phyloP scores from a whole-genome alignment of 306 rosid genomes.

The Quillaja saponaria region DNA sequence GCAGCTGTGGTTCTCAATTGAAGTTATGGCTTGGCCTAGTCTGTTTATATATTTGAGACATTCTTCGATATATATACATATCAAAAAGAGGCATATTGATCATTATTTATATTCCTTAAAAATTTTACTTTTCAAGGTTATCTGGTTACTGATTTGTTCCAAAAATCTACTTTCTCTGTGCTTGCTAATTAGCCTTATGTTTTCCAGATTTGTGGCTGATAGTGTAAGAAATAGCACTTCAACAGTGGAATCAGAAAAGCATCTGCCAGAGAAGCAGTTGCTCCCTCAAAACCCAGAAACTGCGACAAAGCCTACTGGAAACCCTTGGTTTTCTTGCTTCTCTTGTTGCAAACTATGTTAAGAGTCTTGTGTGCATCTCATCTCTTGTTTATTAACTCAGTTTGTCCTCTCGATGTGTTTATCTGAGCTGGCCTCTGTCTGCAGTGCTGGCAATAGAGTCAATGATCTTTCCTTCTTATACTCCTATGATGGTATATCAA shows the following conservation, averaged over 20 bases:
- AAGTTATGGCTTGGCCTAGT: neutral
- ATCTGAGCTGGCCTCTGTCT: too few relatives aligned
- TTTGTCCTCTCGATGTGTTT: neutral
- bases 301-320: conserved; percentile 20
- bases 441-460: neutral
- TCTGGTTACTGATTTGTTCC: neutral
- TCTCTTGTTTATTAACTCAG: neutral
- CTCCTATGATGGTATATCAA: neutral
- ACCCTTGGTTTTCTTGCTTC: conserved; percentile 33
- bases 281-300: neutral
- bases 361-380: conserved; percentile 21
- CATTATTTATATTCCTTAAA: neutral
- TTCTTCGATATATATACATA: neutral
- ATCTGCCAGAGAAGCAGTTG: conserved; percentile 6
- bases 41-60: neutral
- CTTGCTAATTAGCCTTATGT: conserved; percentile 2
- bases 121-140: neutral
- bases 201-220: conserved; percentile 46
- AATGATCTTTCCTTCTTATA: too few relatives aligned
- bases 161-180: neutral
- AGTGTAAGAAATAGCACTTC: conserved; percentile 36
- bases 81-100: neutral
- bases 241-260: conserved; percentile 31
- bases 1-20: neutral
- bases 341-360: conserved; percentile 35